Conservation (phyloP, 306 rosid genomes). For the Lathyrus aphaca region DNA sequence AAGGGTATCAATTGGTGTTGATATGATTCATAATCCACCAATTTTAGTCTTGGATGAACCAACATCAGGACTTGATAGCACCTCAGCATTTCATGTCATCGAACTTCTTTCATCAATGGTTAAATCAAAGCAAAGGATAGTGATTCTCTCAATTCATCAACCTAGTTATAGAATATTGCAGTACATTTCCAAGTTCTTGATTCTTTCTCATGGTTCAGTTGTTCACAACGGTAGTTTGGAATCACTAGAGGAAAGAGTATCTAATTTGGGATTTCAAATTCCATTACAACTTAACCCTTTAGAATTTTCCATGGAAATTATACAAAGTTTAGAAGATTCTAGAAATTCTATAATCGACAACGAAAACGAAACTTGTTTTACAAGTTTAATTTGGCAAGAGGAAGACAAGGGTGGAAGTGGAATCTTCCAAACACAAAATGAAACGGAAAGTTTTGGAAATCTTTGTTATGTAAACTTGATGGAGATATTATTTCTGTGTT, state of each 20-base stretch:
- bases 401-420: constrained; percentile 32
- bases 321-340: constrained; percentile 52
- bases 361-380: constrained; percentile 35
- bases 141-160: constrained; percentile 84
- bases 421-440: not conserved
- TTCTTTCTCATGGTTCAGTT: constrained; percentile 72
- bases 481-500: constrained; percentile 75
- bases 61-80: constrained; percentile 80
- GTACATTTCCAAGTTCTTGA: constrained; percentile 68
- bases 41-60: constrained; percentile 85
- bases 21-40: constrained; percentile 79
- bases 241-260: constrained; percentile 61
- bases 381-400: constrained; percentile 45
- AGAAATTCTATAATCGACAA: not conserved
- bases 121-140: constrained; percentile 60
- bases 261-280: constrained; percentile 56
- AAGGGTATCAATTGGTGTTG: constrained; percentile 88
- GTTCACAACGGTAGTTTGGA: constrained; percentile 74
- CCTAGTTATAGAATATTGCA: constrained; percentile 84
- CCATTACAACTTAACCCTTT: constrained; percentile 75
- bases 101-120: constrained; percentile 74
- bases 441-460: constrained; percentile 14
- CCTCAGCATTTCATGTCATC: constrained; percentile 62
- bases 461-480: constrained; percentile 39
- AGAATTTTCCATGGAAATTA: constrained; percentile 85